phyloP scores from a whole-genome alignment of 345 rosid species.

The Mercurialis annua region DNA sequence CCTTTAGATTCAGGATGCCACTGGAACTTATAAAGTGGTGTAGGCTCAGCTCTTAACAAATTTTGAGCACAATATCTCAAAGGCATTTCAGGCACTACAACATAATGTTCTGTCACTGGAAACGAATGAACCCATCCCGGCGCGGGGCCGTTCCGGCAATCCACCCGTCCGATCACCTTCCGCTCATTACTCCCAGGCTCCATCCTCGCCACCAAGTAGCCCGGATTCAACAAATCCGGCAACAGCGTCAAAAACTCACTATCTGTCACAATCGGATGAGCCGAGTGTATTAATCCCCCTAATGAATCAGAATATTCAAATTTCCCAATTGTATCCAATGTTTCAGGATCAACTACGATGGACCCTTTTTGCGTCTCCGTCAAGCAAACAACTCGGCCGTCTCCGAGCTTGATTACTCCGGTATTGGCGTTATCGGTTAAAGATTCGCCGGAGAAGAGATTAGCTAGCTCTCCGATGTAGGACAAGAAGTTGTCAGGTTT shows the following conservation, averaged over 20 bases:
- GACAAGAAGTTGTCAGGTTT: slow-evolving; percentile 53
- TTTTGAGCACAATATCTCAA: slow-evolving; percentile 74
- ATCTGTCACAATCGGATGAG: slow-evolving; percentile 87
- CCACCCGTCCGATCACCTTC: slow-evolving; percentile 77
- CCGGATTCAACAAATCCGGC: slow-evolving; percentile 76
- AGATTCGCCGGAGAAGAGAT: slow-evolving; percentile 81
- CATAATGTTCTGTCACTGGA: slow-evolving; percentile 79
- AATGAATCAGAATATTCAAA: slow-evolving; percentile 68
- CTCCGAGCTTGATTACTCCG: slow-evolving; percentile 77
- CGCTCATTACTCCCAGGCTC: slow-evolving; percentile 67
- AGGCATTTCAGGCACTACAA: slow-evolving; percentile 91
- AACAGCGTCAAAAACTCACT: slow-evolving; percentile 68
- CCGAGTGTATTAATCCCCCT: slow-evolving; percentile 77
- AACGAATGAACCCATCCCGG: slow-evolving; percentile 99
- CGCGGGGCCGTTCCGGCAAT: slow-evolving; percentile 72
- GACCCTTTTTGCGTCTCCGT: slow-evolving; percentile 96
- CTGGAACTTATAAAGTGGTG: slow-evolving; percentile 85
- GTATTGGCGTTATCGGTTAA: slow-evolving; percentile 91
- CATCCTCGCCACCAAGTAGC: slow-evolving; percentile 82
- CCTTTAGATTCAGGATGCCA: slow-evolving; percentile 84
- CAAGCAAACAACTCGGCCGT: slow-evolving; percentile 84
- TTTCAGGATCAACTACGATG: slow-evolving; percentile 57
- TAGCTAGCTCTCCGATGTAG: slow-evolving; percentile 62
- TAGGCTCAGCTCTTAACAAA: slow-evolving; percentile 83
- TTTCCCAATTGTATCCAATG: slow-evolving; percentile 64